These are phyloP conservation scores for Reutealis trisperma DNA, from an alignment of 345 rosid genomes.

Conservation along the genomic window DNA sequence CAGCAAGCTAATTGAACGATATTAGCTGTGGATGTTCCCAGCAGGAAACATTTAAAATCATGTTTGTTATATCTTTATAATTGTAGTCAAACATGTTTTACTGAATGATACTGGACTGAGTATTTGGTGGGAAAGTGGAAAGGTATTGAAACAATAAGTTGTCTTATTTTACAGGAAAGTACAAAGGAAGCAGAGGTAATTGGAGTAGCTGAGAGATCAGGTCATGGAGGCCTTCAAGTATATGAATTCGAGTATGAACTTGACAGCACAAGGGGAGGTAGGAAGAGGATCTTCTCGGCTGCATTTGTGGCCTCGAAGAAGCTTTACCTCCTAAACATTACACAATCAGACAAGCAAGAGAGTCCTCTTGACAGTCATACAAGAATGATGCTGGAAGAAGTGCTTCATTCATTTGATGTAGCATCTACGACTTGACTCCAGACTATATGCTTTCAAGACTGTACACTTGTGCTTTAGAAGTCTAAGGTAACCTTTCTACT, in stretches of 20 bases:
- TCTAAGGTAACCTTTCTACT: conserved; percentile 3
- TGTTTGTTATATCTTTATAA: not conserved
- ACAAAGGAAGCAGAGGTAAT: conserved; percentile 75
- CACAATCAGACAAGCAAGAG: conserved; percentile 76
- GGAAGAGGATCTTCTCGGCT: conserved; percentile 81
- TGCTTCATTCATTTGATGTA: conserved; percentile 77
- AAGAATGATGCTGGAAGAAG: conserved; percentile 59
- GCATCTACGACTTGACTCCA: conserved; percentile 26
- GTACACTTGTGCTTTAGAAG: not conserved
- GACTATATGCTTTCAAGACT: not conserved
- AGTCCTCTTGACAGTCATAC: conserved; percentile 64
- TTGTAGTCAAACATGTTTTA: no score
- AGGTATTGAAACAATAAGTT: not conserved
- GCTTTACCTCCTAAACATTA: conserved; percentile 70
- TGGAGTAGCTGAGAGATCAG: conserved; percentile 65
- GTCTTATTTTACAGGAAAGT: conserved; percentile 59
- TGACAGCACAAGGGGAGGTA: conserved; percentile 85
- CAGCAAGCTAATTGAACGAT: not conserved
- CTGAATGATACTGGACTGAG: not conserved
- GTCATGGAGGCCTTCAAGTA: conserved; percentile 57
- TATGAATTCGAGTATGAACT: conserved; percentile 82
- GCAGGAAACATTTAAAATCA: not conserved
- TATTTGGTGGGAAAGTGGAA: not conserved
- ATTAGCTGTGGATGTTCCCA: no score
- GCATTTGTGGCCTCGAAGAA: conserved; percentile 76